Conservation (phyloP, 768 basidiomycete species). For the Multifurca ochricompacta region DNA sequence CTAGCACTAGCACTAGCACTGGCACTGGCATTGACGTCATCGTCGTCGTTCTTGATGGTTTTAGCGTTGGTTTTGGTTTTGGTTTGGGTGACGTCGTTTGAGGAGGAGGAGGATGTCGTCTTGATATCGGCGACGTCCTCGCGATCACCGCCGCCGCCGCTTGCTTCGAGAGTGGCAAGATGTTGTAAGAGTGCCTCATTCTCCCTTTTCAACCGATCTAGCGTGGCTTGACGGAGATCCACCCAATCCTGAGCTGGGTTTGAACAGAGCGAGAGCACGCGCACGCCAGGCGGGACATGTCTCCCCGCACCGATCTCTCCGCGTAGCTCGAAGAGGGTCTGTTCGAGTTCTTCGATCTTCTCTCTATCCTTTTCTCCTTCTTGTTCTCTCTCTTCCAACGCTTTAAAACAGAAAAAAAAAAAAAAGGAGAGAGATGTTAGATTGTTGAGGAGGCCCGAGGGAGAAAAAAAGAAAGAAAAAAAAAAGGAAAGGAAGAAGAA, state of each 20-base stretch:
- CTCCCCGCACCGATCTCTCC: slow-evolving; percentile 69
- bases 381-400: slow-evolving; percentile 31
- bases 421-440: no score
- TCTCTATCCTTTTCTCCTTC: slow-evolving; percentile 34
- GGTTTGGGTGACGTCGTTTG: no score
- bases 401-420: no score
- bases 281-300: slow-evolving; percentile 64
- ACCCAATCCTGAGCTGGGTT: slow-evolving; percentile 82
- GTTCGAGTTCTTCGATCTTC: slow-evolving; percentile 62
- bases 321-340: slow-evolving; percentile 64
- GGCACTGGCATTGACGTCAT: neutral
- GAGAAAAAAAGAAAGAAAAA: no score
- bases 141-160: slow-evolving; percentile 8
- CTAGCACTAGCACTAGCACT: neutral
- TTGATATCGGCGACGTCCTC: neutral
- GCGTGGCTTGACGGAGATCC: slow-evolving; percentile 60
- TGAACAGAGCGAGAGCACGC: slow-evolving; percentile 56
- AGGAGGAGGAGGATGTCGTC: no score
- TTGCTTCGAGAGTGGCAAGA: slow-evolving; percentile 49
- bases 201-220: slow-evolving; percentile 72
- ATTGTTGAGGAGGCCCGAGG: no score
- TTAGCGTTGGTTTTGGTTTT: slow-evolving; percentile 21
- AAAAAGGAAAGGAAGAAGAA: no score
- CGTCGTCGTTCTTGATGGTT: slow-evolving; percentile 13
- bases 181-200: slow-evolving; percentile 72